Evolutionary conservation across 2,329 filamentous ascomycete species (phyloP).

Genomic region (Blumeria hordei): DNA sequence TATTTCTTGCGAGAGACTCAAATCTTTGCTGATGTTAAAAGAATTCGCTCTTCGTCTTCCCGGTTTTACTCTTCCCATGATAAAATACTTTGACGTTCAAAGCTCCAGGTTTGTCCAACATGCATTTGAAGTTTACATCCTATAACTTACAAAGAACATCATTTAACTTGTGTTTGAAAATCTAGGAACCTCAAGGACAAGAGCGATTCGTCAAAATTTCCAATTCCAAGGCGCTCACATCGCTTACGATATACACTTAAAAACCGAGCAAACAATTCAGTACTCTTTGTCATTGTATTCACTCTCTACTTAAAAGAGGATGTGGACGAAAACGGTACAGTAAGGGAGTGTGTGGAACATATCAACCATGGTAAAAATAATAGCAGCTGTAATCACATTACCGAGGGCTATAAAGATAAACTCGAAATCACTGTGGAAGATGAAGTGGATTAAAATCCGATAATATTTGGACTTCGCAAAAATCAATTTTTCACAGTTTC

Average conservation of each 20-base stretch:
- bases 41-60: conserved; percentile 49
- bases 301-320: conserved; percentile 48
- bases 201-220: conserved; percentile 3
- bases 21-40: conserved; percentile 4
- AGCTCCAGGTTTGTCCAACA: conserved; percentile 35
- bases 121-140: background rate
- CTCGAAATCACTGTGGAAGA: too few species aligned
- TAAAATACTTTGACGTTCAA: conserved; percentile 63
- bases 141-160: background rate
- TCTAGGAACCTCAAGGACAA: conserved; percentile 7
- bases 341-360: background rate
- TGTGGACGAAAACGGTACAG: conserved; percentile 24
- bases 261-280: conserved; percentile 45
- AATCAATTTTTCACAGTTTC: too few species aligned
- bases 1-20: conserved; percentile 1
- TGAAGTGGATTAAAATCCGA: too few species aligned
- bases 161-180: background rate
- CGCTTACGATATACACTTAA: conserved; percentile 79
- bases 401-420: too few species aligned
- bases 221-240: conserved; percentile 36
- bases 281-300: conserved; percentile 65
- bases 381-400: too few species aligned
- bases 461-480: too few species aligned
- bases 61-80: conserved; percentile 46
- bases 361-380: too few species aligned